These are phyloP conservation scores for Epipyxis sp. DNA, from an alignment of 108 stramenopile genomes.

Conservation along the genomic window DNA sequence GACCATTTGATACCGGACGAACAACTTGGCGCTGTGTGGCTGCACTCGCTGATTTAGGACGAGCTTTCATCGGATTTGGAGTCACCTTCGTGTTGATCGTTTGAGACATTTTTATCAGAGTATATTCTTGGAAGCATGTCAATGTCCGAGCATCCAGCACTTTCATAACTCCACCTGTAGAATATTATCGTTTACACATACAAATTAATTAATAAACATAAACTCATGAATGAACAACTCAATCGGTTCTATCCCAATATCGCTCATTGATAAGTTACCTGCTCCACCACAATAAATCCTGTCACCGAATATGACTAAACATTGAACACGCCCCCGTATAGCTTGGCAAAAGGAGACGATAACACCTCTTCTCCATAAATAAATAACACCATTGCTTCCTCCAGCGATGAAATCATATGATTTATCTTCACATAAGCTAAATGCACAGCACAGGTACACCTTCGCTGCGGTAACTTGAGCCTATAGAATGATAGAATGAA, in stretches of 20 bases:
- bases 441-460: not conserved
- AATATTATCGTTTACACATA: too few species aligned
- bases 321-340: not conserved
- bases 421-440: not conserved
- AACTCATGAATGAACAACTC: too few species aligned
- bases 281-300: slow-evolving; percentile 15
- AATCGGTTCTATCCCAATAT: too few species aligned
- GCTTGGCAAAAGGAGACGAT: not conserved
- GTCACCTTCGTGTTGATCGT: not conserved
- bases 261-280: too few species aligned
- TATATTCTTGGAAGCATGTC: not conserved
- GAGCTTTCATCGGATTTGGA: not conserved
- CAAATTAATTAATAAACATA: too few species aligned
- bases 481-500: too few species aligned
- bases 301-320: not conserved
- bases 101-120: not conserved
- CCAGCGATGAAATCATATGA: slow-evolving; percentile 12
- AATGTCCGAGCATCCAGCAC: slow-evolving; percentile 7
- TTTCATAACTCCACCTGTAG: not conserved
- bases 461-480: not conserved
- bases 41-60: too few species aligned
- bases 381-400: slow-evolving; percentile 11
- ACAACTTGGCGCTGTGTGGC: too few species aligned
- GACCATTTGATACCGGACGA: too few species aligned
- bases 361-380: not conserved